phyloP scores from a whole-genome alignment of 495 filamentous ascomycete genomes.

The Penicillium steckii region DNA sequence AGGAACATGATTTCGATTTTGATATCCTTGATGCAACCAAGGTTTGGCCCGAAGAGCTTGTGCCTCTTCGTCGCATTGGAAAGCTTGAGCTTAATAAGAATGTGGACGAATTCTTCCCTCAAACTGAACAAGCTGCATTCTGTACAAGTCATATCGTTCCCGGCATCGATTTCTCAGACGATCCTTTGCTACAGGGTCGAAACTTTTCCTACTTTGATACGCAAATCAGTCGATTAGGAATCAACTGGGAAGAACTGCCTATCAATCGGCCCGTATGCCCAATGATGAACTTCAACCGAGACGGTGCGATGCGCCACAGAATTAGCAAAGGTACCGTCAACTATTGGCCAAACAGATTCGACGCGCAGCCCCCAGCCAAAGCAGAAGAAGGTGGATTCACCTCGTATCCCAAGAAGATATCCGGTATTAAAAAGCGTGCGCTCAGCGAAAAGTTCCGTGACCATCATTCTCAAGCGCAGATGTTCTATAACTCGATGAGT shows the following conservation, averaged over 20 bases:
- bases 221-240: slow-evolving; percentile 75
- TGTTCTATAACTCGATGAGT: slow-evolving; percentile 81
- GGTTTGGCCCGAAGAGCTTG: slow-evolving; percentile 80
- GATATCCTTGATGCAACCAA: slow-evolving; percentile 90
- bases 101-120: slow-evolving; percentile 80
- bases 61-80: slow-evolving; percentile 79
- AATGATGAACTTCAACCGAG: slow-evolving; percentile 46
- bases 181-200: slow-evolving; percentile 73
- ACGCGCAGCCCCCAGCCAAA: slow-evolving; percentile 58
- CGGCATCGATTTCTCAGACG: slow-evolving; percentile 78
- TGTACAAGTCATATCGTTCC: slow-evolving; percentile 84
- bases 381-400: slow-evolving; percentile 62
- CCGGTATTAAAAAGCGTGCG: slow-evolving; percentile 67
- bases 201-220: slow-evolving; percentile 83
- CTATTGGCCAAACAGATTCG: slow-evolving; percentile 89
- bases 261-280: slow-evolving; percentile 80
- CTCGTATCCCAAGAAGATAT: slow-evolving; percentile 64
- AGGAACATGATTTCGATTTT: slow-evolving; percentile 81
- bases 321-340: slow-evolving; percentile 72
- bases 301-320: slow-evolving; percentile 39
- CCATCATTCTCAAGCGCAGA: slow-evolving; percentile 60
- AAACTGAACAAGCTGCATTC: slow-evolving; percentile 83
- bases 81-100: slow-evolving; percentile 81
- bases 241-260: slow-evolving; percentile 84
- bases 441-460: slow-evolving; percentile 79